phyloP scores from a whole-genome alignment of 495 filamentous ascomycete genomes.

The Penicillium herquei region DNA sequence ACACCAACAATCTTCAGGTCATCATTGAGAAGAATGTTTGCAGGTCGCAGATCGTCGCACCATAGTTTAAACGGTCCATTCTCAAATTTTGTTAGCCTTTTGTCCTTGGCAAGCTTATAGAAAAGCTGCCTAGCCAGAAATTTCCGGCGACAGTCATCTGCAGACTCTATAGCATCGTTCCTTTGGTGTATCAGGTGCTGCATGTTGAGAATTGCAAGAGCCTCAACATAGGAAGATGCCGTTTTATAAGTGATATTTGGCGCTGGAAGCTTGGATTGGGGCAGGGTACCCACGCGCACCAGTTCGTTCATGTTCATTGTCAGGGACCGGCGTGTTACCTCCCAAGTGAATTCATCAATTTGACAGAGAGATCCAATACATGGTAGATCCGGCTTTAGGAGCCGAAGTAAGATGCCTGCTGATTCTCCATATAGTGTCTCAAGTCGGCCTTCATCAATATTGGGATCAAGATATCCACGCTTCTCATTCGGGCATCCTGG shows the following conservation, averaged over 20 bases:
- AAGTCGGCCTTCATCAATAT: conserved; percentile 29
- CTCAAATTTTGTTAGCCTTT: conserved; percentile 9
- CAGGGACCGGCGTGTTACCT: conserved; percentile 21
- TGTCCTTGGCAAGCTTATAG: conserved; percentile 27
- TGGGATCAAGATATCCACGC: conserved; percentile 26
- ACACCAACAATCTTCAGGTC: conserved; percentile 2
- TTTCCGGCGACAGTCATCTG: conserved; percentile 41
- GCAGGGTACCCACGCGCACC: conserved; percentile 24
- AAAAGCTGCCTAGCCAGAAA: conserved; percentile 44
- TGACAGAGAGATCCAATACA: conserved; percentile 38
- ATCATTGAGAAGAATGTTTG: neutral
- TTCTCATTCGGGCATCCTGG: conserved; percentile 15
- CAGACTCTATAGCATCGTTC: conserved; percentile 36
- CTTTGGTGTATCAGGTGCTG: conserved; percentile 36
- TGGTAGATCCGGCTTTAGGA: conserved; percentile 27
- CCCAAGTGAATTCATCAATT: conserved; percentile 22
- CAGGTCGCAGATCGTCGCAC: conserved; percentile 7
- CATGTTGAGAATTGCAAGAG: conserved; percentile 18
- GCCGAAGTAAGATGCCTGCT: conserved; percentile 36
- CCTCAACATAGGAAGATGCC: conserved; percentile 25
- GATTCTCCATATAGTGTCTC: conserved; percentile 25
- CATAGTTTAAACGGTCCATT: conserved; percentile 24
- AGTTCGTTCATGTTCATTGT: conserved; percentile 35
- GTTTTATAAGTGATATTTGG: conserved; percentile 35
- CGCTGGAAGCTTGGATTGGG: conserved; percentile 32